Base-by-base conservation (phyloP, 1,284 basidiomycete species). In the Cryptococcus depauperatus region DNA sequence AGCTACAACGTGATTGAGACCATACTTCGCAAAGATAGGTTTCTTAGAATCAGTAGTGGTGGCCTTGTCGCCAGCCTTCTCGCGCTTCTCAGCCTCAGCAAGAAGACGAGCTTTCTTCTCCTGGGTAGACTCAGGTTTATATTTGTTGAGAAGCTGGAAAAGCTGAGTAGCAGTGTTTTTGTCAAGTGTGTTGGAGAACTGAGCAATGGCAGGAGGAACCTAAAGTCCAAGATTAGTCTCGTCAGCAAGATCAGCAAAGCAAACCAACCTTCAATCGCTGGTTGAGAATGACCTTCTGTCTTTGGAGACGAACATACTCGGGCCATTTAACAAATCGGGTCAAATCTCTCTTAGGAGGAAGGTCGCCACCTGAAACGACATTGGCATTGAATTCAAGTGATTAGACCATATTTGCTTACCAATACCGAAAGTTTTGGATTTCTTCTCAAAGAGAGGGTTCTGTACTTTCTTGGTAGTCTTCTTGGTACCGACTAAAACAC, bases 301-400 rank as follows among this genome's bases (percentile, higher is more conserved):
- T 84, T 74, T 98, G 93, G 52, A 97, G 85, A 69, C 90, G 89
- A 61, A 98, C 83, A 70, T 98, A 98, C 77, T 93, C 90, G 60
- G 93, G 93, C 93, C 93, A 98, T 76, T 96, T 97, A 76, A 97
- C 89, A 76, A 97, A 97, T 72, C 92, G 89, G 55, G 89, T 95
- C 58, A 97, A 76, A 76, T 98, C 93, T 51, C 80, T 81, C 72
- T 80, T 79, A 65, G 85, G 92, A 66, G 85, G 87, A 66, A 97
- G 81, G 75, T 95, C 88, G 76, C 93, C 89, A 68, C 92, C 91
- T 93, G 54, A 44, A 23, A 28, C 32, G 19, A n/a, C 23, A 52
- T 40, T 30, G 39, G 41, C 33, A 48, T 35, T 16, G 6, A n/a
- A 6, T n/a, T 22, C 19, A 9, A 38, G n/a, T 3, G 13, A 21